phyloP scores from a whole-genome alignment of 805 yeast species.

The Tetrapisispora nanseiensis region DNA sequence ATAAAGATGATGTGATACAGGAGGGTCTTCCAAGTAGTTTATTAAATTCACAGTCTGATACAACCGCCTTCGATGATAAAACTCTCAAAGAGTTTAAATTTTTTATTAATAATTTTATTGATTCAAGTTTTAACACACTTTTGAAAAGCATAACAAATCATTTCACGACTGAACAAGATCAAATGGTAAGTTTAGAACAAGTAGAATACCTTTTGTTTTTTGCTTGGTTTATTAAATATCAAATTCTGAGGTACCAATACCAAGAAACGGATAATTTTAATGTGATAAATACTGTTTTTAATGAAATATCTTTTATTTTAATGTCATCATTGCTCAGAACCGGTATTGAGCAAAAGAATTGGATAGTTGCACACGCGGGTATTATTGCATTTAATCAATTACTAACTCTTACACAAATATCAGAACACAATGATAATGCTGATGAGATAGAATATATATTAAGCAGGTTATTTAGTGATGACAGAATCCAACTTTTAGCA shows the following conservation, averaged over 20 bases:
- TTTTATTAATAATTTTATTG: conserved; percentile 52
- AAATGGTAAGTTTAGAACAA: conserved; percentile 24
- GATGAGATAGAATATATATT: conserved; percentile 46
- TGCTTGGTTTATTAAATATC: conserved; percentile 71
- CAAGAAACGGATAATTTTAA: conserved; percentile 25
- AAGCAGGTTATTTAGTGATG: conserved; percentile 61
- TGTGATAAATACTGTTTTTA: conserved; percentile 45
- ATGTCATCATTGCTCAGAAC: conserved; percentile 34
- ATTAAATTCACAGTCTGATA: conserved; percentile 17
- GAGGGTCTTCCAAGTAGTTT: conserved; percentile 26
- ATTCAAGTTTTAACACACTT: conserved; percentile 66
- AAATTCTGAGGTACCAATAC: conserved; percentile 33
- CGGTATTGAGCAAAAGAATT: conserved; percentile 36
- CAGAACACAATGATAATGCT: conserved; percentile 29
- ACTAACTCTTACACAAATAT: conserved; percentile 35
- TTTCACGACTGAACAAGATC: conserved; percentile 34
- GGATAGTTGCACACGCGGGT: conserved; percentile 59
- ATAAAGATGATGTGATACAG: conserved; percentile 24
- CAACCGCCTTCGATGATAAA: conserved; percentile 26
- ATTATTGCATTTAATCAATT: conserved; percentile 60
- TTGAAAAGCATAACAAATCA: conserved; percentile 42
- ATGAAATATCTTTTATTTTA: conserved; percentile 50
- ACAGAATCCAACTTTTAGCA: conserved; percentile 43
- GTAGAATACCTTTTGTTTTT: conserved; percentile 47
- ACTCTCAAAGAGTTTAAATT: conserved; percentile 28